Percentiles rank a stretch among this genome's conserved stretches.
Conservation (phyloP, 345 rosid genomes). For the Erodium maritimum region DNA sequence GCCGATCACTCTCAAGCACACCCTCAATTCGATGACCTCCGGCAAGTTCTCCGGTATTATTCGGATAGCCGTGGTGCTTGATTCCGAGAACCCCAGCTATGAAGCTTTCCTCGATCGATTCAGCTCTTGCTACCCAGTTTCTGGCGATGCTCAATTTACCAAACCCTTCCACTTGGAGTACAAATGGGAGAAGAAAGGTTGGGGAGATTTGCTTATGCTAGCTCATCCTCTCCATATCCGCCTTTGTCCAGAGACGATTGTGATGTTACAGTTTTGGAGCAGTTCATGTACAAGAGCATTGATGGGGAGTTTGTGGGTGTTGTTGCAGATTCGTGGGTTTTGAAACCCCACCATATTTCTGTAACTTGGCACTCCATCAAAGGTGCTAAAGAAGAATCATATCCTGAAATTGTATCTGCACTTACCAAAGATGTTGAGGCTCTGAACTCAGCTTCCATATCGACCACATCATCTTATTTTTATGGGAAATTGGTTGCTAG, state of each 20-base stretch:
- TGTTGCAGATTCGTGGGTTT: constrained; percentile 71
- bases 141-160: constrained; percentile 61
- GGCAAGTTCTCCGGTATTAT: constrained; percentile 48
- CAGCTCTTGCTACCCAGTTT: constrained; percentile 68
- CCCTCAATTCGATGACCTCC: constrained; percentile 33
- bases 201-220: constrained; percentile 81
- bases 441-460: constrained; percentile 33
- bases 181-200: constrained; percentile 77
- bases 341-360: constrained; percentile 46
- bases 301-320: constrained; percentile 88
- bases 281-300: constrained; percentile 50
- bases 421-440: constrained; percentile 52
- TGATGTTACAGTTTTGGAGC: constrained; percentile 41
- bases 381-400: constrained; percentile 41
- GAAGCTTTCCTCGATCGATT: too few relatives aligned
- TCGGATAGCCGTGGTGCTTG: constrained; percentile 52
- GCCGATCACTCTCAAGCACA: constrained; percentile 34
- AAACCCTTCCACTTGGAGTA: constrained; percentile 67
- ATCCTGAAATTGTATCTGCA: constrained; percentile 49
- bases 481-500: constrained; percentile 75
- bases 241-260: constrained; percentile 33
- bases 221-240: constrained; percentile 83
- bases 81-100: constrained; percentile 19
- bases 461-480: constrained; percentile 57
- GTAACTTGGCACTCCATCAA: constrained; percentile 82